A percentile compares a stretch with the other conserved stretches of the same genome.
These are phyloP conservation scores for Neoboletus subvelutipes DNA, from an alignment of 768 basidiomycete genomes.

Conservation along the genomic window DNA sequence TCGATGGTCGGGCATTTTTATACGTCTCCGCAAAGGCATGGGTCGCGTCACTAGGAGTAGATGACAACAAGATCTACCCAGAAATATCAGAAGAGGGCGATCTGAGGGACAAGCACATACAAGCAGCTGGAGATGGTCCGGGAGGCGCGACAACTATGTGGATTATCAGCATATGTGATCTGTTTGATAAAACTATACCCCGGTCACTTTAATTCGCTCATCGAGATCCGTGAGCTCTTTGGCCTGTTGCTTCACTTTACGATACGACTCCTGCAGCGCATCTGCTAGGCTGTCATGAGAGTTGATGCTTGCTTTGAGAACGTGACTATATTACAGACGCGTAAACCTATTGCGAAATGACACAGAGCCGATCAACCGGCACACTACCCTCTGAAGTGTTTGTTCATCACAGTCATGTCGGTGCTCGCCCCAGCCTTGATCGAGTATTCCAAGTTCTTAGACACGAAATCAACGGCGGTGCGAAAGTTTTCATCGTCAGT, in stretches of 20 bases:
- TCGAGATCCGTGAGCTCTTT: constrained; percentile 59
- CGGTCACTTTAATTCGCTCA: constrained; percentile 57
- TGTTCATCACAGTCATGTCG: constrained; percentile 56
- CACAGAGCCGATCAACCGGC: constrained; percentile 1
- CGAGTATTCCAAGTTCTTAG: constrained; percentile 58
- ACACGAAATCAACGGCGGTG: constrained; percentile 52
- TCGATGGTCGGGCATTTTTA: constrained; percentile 37
- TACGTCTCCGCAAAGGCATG: constrained; percentile 53
- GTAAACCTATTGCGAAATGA: constrained; percentile 15
- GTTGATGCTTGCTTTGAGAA: constrained; percentile 69
- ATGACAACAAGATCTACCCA: constrained; percentile 54
- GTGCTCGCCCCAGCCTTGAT: constrained; percentile 56
- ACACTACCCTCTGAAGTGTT: constrained; percentile 52
- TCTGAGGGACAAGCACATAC: constrained; percentile 39
- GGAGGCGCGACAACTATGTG: constrained; percentile 53
- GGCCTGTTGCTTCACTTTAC: constrained; percentile 49
- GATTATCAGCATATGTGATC: constrained; percentile 1
- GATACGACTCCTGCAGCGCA: constrained; percentile 56
- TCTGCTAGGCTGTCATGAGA: constrained; percentile 59
- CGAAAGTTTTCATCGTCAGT: constrained; percentile 44
- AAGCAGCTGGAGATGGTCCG: constrained; percentile 72
- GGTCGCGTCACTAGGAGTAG: constrained; percentile 49
- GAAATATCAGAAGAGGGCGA: constrained; percentile 2
- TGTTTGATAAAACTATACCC: not conserved
- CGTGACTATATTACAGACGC: constrained; percentile 40